Evolutionary conservation across 2,329 filamentous ascomycete genomes (phyloP), one percentile per base, ranked within the genome.

Genomic region (Chaetothyriales sp.): DNA sequence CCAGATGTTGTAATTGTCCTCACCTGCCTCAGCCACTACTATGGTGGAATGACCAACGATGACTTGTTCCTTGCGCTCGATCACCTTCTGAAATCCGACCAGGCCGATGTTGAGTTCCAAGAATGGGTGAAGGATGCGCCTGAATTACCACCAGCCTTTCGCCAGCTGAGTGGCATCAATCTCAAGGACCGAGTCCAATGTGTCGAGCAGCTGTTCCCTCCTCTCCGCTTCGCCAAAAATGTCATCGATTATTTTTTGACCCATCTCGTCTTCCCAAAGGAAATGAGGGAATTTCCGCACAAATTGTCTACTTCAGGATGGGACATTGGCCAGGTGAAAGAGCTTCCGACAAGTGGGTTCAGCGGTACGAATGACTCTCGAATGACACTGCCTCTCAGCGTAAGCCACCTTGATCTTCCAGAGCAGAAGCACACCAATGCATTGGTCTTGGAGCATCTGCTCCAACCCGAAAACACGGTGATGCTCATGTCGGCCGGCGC

Each of bases 221-320:
- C 61, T 25, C 56, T 86, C 0, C 67, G 72, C 0, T 71, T 69
- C 50, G 69, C 73, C 0, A 81, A 80, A 54, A 64, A 61, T 0
- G 70, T 68, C 2, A 70, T 86, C 1, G 77, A 88, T 55, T 86
- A 79, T 54, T 87, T 76, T 58, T 61, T 89, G 0, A 63, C 65
- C 0, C 62, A 70, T 4, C 59, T 80, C 0, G 73, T 83, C 0
- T 86, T 85, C 53, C 71, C 79, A 0, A 78, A 72, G 32, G 74
- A 81, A 19, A 73, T 77, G 55, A 79, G 73, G 20, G 76, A 84
- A 51, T 86, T 83, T 47, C 74, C 76, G 0, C 50, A 70, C 6
- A 85, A 84, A 53, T 64, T 86, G 0, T 79, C 77, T 0, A 72
- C 78, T 0, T 85, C 81, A 0, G 81, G 80, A 0, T 86, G 81